Conservation (phyloP, 2,329 filamentous ascomycete species). For the Bisporella sp. region DNA sequence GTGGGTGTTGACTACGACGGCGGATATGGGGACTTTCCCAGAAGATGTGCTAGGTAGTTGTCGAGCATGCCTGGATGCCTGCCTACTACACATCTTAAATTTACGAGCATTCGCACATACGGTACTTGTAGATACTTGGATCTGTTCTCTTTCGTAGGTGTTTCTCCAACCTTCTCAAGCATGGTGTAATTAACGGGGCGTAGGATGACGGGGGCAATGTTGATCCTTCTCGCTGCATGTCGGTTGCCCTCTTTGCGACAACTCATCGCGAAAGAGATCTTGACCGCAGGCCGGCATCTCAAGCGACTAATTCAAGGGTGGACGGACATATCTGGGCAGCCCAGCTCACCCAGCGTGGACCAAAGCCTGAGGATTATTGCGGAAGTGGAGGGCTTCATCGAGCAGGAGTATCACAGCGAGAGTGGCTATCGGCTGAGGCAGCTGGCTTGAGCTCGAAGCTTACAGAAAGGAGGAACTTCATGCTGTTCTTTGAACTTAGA, state of each 20-base stretch:
- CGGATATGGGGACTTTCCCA: constrained; percentile 1
- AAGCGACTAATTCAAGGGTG: constrained; percentile 34
- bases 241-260: constrained; percentile 31
- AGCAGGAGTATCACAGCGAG: constrained; percentile 24
- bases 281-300: constrained; percentile 35
- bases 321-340: constrained; percentile 31
- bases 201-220: constrained; percentile 43
- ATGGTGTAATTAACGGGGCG: not conserved
- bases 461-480: too few species aligned
- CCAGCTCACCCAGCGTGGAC: constrained; percentile 37
- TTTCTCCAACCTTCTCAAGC: not conserved
- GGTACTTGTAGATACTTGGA: constrained; percentile 46
- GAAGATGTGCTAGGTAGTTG: constrained; percentile 33
- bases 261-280: constrained; percentile 33
- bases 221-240: constrained; percentile 39
- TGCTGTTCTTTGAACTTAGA: too few species aligned
- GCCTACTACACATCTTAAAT: constrained; percentile 41
- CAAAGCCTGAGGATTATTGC: constrained; percentile 40
- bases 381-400: constrained; percentile 36
- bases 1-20: constrained; percentile 30
- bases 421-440: not conserved
- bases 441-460: too few species aligned
- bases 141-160: constrained; percentile 44
- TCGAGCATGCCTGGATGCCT: constrained; percentile 39
- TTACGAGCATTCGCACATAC: constrained; percentile 42